Evolutionary conservation across 371 early-diverging fungal genomes (phyloP).

Genomic region (Smittium culicis): DNA sequence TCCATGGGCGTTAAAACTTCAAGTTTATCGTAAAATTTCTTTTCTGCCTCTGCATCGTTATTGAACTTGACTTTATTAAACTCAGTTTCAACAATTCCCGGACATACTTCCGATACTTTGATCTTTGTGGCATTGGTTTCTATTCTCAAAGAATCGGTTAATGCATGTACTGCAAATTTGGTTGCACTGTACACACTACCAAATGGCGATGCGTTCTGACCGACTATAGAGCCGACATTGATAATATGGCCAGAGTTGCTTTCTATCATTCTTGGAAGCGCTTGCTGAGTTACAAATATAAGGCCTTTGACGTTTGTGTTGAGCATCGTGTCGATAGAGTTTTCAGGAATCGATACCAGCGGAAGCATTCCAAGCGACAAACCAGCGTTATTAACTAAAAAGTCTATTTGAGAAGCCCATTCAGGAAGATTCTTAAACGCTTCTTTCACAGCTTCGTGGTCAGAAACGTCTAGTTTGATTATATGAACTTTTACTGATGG

Average conservation of each 20-base stretch:
- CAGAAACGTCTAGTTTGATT: constrained; percentile 2
- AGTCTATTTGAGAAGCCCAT: constrained; percentile 40
- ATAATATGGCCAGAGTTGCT: constrained; percentile 62
- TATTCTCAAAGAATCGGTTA: constrained; percentile 54
- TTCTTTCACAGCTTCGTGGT: not conserved
- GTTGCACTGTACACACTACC: constrained; percentile 83
- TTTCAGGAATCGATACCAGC: constrained; percentile 42
- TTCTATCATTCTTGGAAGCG: constrained; percentile 66
- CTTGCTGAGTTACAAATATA: constrained; percentile 60
- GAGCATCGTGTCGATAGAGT: constrained; percentile 63
- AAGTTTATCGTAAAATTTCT: constrained; percentile 56
- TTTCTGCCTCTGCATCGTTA: constrained; percentile 66
- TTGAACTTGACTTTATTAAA: constrained; percentile 72
- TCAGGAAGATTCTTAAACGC: constrained; percentile 5
- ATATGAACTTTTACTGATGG: not conserved
- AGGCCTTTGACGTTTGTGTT: constrained; percentile 85
- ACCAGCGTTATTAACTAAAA: constrained; percentile 67
- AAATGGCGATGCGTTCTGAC: constrained; percentile 24
- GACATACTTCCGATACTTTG: constrained; percentile 53
- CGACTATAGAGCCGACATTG: constrained; percentile 52
- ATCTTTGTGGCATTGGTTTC: constrained; percentile 71
- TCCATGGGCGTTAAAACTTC: not conserved
- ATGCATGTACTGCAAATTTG: constrained; percentile 79
- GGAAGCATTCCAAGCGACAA: constrained; percentile 71
- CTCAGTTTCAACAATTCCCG: constrained; percentile 81